Conservation (phyloP, 805 yeast genomes). For the Priceomyces melissophilus region DNA sequence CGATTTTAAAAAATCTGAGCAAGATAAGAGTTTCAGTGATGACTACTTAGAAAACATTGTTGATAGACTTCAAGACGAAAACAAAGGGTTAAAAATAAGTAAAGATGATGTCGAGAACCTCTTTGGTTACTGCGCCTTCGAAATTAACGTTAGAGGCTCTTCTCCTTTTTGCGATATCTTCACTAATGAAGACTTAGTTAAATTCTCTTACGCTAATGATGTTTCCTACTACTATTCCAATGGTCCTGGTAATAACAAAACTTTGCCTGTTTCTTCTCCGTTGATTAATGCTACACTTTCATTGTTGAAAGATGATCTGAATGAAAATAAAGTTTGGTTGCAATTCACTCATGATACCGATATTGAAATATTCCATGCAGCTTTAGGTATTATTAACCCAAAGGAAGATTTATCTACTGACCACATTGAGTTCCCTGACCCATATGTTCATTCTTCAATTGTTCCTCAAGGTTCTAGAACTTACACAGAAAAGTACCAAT, state of each 20-base stretch:
- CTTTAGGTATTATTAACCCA: conserved; percentile 56
- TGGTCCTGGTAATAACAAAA: conserved; percentile 61
- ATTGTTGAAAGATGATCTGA: conserved; percentile 41
- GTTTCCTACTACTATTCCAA: conserved; percentile 55
- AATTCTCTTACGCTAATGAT: conserved; percentile 59
- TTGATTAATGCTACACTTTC: conserved; percentile 47
- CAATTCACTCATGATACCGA: conserved; percentile 77
- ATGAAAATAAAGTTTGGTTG: conserved; percentile 54
- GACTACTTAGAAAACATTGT: conserved; percentile 55
- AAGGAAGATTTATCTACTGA: conserved; percentile 42
- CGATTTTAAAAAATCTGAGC: conserved; percentile 32
- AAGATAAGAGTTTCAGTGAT: conserved; percentile 19
- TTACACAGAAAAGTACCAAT: conserved; percentile 34
- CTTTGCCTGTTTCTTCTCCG: conserved; percentile 59
- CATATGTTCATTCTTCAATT: conserved; percentile 40
- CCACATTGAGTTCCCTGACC: conserved; percentile 44
- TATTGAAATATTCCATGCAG: conserved; percentile 56
- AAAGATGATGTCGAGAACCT: conserved; percentile 49
- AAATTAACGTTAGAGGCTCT: conserved; percentile 63
- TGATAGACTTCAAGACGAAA: conserved; percentile 50
- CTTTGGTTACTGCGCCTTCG: conserved; percentile 70
- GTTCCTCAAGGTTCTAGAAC: conserved; percentile 42
- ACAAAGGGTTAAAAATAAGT: conserved; percentile 53
- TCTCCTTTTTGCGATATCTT: conserved; percentile 68
- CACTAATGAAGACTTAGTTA: conserved; percentile 64